Evolutionary conservation across 768 basidiomycete genomes (phyloP), one percentile per base, ranked within the genome.

Genomic region (Amanita polypyramis): DNA sequence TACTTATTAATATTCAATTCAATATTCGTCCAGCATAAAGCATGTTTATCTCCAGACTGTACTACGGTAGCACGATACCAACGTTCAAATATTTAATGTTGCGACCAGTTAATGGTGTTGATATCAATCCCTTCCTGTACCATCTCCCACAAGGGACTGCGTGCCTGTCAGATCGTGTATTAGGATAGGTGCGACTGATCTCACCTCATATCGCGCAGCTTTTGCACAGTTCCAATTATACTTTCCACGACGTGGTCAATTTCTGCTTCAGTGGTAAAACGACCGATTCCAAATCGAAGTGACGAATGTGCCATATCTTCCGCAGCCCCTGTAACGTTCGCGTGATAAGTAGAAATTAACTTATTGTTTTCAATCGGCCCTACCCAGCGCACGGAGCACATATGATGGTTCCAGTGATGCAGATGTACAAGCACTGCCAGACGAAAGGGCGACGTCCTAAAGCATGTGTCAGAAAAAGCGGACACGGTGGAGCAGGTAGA

Each of bases 261-360:
- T 67, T 99, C 96, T 3, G 83, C 89, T 62, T 97, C 93, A 1
- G 96, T 99, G 14, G 95, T 98, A 66, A 99, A 99, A 17, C 96
- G 82, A 20, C 96, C 96, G 52, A 99, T 86, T 39, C 96, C 96
- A 64, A 99, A 99, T 20, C 96, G 86, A 47, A 99, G 74, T 14
- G 92, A 95, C 14, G 93, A 96, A 62, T 99, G 96, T 0, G 96
- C 96, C 93, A 97, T 96, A 59, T 98, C 96, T 62, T 99, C 96
- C 21, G 93, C 92, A 30, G 95, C 91, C 56, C 90, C 88, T 84
- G 54, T 35, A 54, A 45, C 17, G 20, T 19, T 36, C 35, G 9
- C 29, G 7, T 33, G 32, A 39, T 11, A 47, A 40, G 12, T 10
- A 23, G 47, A 29, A 30, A 38, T 23, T 11, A 25, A 46, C 8